Evolutionary conservation across 306 rosid genomes (phyloP), one percentile per base, ranked within the genome.

Genomic region (Gillenia trifoliata): DNA sequence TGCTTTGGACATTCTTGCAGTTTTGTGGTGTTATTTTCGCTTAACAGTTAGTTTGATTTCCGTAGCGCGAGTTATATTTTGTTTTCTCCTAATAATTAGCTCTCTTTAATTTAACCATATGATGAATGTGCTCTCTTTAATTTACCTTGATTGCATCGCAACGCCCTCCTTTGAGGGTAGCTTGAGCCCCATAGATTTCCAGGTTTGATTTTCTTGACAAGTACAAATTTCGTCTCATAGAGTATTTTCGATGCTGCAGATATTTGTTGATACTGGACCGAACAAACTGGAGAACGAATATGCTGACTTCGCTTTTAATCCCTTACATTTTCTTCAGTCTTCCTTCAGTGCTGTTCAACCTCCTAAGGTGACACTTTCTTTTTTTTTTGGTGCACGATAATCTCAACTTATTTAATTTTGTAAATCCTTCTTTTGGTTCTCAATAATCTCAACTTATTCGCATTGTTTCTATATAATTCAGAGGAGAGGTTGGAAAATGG

Each of bases 281-380:
- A 45, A 93, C 97, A 71, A 91, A 93, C 76, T 91, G 98, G 98
- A 91, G 89, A 78, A 81, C 97, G 15, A 93, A 93, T 52, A 91
- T 93, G 89, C 81, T 91, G 61, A 93, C 98, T 68, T 81, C 97
- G 49, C 86, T 91, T 40, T 74, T 91, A 79, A 89, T 93, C 75
- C 98, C 98, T 30, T 93, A 89, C 85, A 83, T 91, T 76, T 91
- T 91, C 92, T 86, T 93, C 83, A 86, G 98, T 74, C 78, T 93
- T 78, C 98, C 98, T 3, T 73, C 78, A 6, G 88, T 85, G 0
- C 11, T 93, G 22, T 93, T 91, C 77, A 11, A 85, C 60, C 76
- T 87, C 15, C 75, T 93, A 19, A 87, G 97, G 98, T 93, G 72
- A 68, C 11, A 20, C 11, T 66, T 15, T 60, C 36, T n/a, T n/a